These are phyloP conservation scores for Pseudogymnoascus sp. DNA, from an alignment of 2,329 filamentous ascomycete genomes.

Conservation along the genomic window DNA sequence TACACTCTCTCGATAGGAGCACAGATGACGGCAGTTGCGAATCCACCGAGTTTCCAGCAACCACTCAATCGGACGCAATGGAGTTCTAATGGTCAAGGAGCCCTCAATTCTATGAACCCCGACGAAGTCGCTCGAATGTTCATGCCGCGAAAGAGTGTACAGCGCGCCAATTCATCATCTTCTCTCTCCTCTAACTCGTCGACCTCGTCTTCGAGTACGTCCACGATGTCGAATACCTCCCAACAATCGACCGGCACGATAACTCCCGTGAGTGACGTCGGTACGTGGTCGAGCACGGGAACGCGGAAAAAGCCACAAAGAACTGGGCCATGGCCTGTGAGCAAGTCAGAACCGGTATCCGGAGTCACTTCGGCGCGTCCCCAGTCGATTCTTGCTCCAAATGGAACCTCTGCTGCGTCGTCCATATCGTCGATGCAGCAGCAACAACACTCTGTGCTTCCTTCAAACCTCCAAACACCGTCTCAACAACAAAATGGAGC, in stretches of 20 bases:
- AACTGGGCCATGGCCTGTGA: slow-evolving; percentile 53
- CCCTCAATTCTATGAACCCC: slow-evolving; percentile 64
- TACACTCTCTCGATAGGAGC: slow-evolving; percentile 11
- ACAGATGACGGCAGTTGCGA: slow-evolving; percentile 61
- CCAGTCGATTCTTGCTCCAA: slow-evolving; percentile 52
- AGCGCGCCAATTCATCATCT: slow-evolving; percentile 84
- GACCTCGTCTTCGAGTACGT: slow-evolving; percentile 53
- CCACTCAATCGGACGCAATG: slow-evolving; percentile 55
- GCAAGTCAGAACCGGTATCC: slow-evolving; percentile 58
- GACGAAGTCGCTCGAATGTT: slow-evolving; percentile 85
- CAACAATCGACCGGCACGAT: slow-evolving; percentile 53
- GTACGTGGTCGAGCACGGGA: slow-evolving; percentile 27
- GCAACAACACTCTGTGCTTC: slow-evolving; percentile 54
- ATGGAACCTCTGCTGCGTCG: slow-evolving; percentile 51
- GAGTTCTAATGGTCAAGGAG: slow-evolving; percentile 55
- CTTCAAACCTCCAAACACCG: slow-evolving; percentile 61
- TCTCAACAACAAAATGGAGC: slow-evolving; percentile 50
- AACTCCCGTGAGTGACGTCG: slow-evolving; percentile 22
- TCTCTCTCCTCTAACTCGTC: slow-evolving; percentile 65
- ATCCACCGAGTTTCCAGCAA: slow-evolving; percentile 54
- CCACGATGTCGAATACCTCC: slow-evolving; percentile 45
- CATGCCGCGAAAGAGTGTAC: slow-evolving; percentile 77
- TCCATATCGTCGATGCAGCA: slow-evolving; percentile 57
- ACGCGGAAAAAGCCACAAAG: slow-evolving; percentile 41
- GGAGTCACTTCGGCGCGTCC: slow-evolving; percentile 54